Evolutionary conservation across 2,329 filamentous ascomycete genomes (phyloP), one percentile per base, ranked within the genome.

Genomic region (Stachybotrys elegans): DNA sequence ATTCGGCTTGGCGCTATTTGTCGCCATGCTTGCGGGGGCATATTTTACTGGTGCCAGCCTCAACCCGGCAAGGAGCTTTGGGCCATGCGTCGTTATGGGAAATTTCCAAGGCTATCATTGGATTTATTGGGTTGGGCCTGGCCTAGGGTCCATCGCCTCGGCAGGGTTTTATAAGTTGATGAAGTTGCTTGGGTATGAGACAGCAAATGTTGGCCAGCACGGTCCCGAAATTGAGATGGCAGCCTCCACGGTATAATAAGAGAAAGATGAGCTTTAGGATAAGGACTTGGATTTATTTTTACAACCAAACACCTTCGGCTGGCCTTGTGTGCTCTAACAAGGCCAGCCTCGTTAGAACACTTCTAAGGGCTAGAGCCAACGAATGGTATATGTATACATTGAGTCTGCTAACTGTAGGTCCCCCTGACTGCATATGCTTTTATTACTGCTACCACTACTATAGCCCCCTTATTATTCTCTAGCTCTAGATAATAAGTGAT

Each of bases 1-100:
- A 3, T 86, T 88, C 48, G 85, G 85, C 0, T 58, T 87, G 4
- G 67, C 82, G 0, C 69, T 88, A 22, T 87, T 88, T 57, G 71
- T 87, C 20, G 65, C 63, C 3, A 57, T 71, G 52, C 57, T 70
- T 27, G 48, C 50, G n/a, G 51, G 60, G 34, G 57, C 64, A 3
- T 59, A 60, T 42, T 71, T 66, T 32, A 71, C 70, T 2, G 67
- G 67, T 9, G 67, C 65, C 22, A 64, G 62, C 8, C 51, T 72
- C 22, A 74, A 75, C 44, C 71, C 71, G 0, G 69, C 69, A 0
- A 61, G 71, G n/a, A 69, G 68, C 2, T 66, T 75, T 31, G 72
- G 72, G 9, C 31, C 31, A 7, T 71, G 71, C 6, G 69, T 62
- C 40, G 65, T 69, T 4, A 59, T 67, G 12, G 58, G 56, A 5